A percentile compares a stretch with the other conserved stretches of the same genome.
phyloP scores from a whole-genome alignment of 2,329 filamentous ascomycete genomes.

The Tolypocladium cylindrosporum region DNA sequence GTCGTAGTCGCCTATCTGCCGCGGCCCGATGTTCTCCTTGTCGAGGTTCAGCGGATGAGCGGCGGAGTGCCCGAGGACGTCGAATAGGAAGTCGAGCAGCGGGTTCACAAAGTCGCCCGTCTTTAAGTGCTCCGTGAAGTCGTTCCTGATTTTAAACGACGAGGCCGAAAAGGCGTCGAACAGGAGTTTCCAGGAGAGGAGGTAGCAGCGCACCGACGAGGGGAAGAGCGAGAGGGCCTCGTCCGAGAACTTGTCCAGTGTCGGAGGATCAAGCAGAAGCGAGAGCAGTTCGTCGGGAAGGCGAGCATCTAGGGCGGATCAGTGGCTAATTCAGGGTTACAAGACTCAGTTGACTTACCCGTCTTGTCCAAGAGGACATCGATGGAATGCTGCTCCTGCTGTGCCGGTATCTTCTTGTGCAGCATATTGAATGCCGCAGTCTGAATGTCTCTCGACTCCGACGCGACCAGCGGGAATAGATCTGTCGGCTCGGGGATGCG shows the following conservation, averaged over 20 bases:
- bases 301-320: constrained; percentile 38
- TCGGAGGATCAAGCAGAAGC: constrained; percentile 69
- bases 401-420: constrained; percentile 65
- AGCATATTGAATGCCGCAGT: constrained; percentile 72
- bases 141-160: constrained; percentile 70
- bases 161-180: constrained; percentile 77
- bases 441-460: constrained; percentile 66
- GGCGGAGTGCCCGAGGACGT: constrained; percentile 70
- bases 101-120: constrained; percentile 57
- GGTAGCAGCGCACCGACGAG: constrained; percentile 61
- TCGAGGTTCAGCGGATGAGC: constrained; percentile 67
- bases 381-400: constrained; percentile 74
- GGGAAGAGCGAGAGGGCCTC: constrained; percentile 61
- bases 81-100: constrained; percentile 71
- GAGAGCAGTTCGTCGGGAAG: constrained; percentile 81
- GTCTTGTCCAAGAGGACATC: constrained; percentile 64
- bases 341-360: constrained; percentile 20
- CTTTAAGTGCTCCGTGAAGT: constrained; percentile 74
- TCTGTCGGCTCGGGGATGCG: constrained; percentile 54
- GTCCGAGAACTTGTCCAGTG: constrained; percentile 55
- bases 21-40: constrained; percentile 48
- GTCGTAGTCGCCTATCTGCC: constrained; percentile 47
- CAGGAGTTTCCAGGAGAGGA: constrained; percentile 81
- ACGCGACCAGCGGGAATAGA: constrained; percentile 67
- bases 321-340: background rate